Evolutionary conservation across 192 early-diverging fungal genomes (phyloP).

Genomic region (Pecoramyces ruminantium): DNA sequence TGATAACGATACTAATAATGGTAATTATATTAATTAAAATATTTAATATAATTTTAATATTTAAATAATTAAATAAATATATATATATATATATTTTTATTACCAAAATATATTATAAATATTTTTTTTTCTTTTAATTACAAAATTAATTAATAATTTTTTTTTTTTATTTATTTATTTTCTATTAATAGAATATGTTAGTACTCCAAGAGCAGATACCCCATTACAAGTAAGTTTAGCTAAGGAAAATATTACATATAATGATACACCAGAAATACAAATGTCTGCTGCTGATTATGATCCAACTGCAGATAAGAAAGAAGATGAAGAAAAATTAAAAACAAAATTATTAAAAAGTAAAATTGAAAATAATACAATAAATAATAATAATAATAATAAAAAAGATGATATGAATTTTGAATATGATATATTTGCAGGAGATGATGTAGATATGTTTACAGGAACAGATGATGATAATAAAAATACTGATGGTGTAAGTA

Average conservation of each 20-base stretch:
- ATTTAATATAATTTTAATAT: too few relatives aligned
- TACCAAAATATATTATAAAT: too few relatives aligned
- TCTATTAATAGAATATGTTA: slow-evolving; percentile 9
- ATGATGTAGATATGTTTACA: slow-evolving; percentile 50
- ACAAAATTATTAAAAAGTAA: slow-evolving; percentile 7
- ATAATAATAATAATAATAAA: slow-evolving; percentile 20
- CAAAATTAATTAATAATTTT: too few relatives aligned
- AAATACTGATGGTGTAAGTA: slow-evolving; percentile 1
- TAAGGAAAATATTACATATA: slow-evolving; percentile 9
- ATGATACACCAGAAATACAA: slow-evolving; percentile 7
- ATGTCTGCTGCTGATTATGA: slow-evolving; percentile 60
- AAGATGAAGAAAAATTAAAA: slow-evolving; percentile 34
- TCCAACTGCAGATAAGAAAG: slow-evolving; percentile 52
- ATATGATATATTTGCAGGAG: slow-evolving; percentile 51
- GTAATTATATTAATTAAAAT: not conserved
- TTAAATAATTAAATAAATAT: too few relatives aligned
- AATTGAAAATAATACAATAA: slow-evolving; percentile 19
- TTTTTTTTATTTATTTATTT: too few relatives aligned
- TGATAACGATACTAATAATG: not conserved
- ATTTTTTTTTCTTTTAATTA: too few relatives aligned
- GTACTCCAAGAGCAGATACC: slow-evolving; percentile 6
- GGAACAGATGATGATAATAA: slow-evolving; percentile 5
- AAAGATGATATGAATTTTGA: slow-evolving; percentile 23
- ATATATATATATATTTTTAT: too few relatives aligned
- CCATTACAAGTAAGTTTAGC: slow-evolving; percentile 8